These are phyloP conservation scores for Colletotrichum acutatum DNA, from an alignment of 2,329 filamentous ascomycete genomes.

Conservation along the genomic window DNA sequence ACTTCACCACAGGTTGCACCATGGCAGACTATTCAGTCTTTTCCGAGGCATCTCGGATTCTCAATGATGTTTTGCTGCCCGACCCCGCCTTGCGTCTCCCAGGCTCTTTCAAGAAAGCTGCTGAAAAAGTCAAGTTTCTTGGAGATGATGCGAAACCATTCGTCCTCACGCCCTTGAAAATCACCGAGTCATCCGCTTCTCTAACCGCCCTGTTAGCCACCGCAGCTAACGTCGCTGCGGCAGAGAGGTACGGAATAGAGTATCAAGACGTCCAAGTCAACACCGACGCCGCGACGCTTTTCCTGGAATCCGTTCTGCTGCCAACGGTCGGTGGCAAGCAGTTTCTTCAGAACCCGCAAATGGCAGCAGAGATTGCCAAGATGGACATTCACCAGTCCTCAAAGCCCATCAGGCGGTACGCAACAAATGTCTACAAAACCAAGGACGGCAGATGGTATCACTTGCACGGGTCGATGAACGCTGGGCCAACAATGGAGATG, in stretches of 20 bases:
- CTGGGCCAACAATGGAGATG: constrained; percentile 44
- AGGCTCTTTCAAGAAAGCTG: not conserved
- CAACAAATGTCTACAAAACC: constrained; percentile 48
- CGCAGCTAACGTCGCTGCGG: constrained; percentile 23
- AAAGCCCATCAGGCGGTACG: constrained; percentile 44
- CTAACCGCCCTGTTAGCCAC: constrained; percentile 45
- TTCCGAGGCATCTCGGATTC: constrained; percentile 3
- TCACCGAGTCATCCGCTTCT: constrained; percentile 54
- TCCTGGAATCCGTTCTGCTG: constrained; percentile 37
- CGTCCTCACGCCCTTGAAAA: constrained; percentile 49
- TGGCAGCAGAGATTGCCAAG: constrained; percentile 40
- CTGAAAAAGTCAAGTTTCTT: constrained; percentile 10
- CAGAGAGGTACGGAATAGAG: constrained; percentile 22
- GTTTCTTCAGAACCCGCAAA: constrained; percentile 34
- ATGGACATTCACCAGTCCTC: constrained; percentile 27
- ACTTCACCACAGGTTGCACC: no score
- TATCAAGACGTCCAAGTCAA: constrained; percentile 28
- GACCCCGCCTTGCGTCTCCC: not conserved
- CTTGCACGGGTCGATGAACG: constrained; percentile 47
- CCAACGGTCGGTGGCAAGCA: constrained; percentile 32
- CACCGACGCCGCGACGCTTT: constrained; percentile 36
- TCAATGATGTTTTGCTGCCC: constrained; percentile 6
- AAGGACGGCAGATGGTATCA: constrained; percentile 49
- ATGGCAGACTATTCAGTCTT: not conserved
- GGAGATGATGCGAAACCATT: constrained; percentile 32